Base-by-base conservation (phyloP, 1,139 yeast species). In the Candida labiduridarum region DNA sequence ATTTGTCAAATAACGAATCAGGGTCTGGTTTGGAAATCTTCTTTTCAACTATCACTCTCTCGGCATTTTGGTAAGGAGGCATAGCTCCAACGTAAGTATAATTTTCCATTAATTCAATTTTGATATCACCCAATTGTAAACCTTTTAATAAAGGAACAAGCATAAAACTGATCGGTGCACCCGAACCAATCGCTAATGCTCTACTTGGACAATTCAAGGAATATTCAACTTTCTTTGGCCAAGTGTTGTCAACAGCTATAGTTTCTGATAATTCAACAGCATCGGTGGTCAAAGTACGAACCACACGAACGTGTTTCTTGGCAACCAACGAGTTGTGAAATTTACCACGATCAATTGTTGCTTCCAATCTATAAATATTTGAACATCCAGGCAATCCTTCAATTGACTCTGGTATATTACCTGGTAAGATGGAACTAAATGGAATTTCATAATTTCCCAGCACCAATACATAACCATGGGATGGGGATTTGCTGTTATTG, bases 161-260 rank as follows among this genome's bases (percentile, higher is more conserved):
- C 60, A 82, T 75, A 61, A 94, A 76, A 58, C 84, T 79, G 11
- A 94, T 78, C 1, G 90, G 88, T 1, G 89, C 77, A 0, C 82
- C 72, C 0, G 96, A 85, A 1, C 99, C 99, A 41, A 94, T 84
- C 0, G 98, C 96, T 35, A 90, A 82, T 0, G 98, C 97, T 63
- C 89, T 86, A 14, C 92, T 78, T 0, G 98, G 97, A 9, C 89
- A 85, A 52, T 89, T 87, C 49, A 94, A 82, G 1, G 94, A 82
- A 67, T 94, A 94, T 61, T 95, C 98, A 44, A 94, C 89, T 66
- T 94, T 94, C 45, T 83, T 75, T 2, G 99, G 98, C 99, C 99
- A 95, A 0, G 94, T 86, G 65, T 94, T 94, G 63, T 91, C 97
- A 19, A 94, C 96, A 0, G 96, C 91, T 57, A 91, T 89, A 0